These are phyloP conservation scores for Neurospora sp. DNA, from an alignment of 495 filamentous ascomycete genomes.

Conservation along the genomic window DNA sequence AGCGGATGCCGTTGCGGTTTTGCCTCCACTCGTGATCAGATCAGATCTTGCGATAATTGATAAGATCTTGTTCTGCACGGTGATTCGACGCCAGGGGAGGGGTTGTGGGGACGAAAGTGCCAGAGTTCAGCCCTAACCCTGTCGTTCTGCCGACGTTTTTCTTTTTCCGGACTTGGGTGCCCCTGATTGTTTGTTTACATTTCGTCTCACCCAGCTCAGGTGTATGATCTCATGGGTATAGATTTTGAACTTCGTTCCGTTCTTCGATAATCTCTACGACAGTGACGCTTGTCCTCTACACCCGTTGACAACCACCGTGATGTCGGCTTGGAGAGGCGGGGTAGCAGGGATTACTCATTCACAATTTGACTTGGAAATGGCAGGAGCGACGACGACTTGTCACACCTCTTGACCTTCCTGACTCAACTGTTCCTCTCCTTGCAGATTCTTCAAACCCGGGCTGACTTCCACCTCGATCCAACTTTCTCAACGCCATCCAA, in stretches of 20 bases:
- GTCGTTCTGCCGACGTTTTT: neutral
- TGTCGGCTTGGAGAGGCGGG: too few species aligned
- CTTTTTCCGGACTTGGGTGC: neutral
- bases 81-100: neutral
- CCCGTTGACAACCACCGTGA: too few species aligned
- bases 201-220: neutral
- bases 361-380: too few species aligned
- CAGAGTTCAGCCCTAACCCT: neutral
- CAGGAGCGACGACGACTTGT: too few species aligned
- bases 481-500: neutral
- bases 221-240: neutral
- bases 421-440: neutral
- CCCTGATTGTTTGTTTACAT: neutral
- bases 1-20: neutral
- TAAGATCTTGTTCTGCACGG: neutral
- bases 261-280: too few species aligned
- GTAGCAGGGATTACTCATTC: too few species aligned
- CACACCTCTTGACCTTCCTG: neutral
- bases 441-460: too few species aligned
- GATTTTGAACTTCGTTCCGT: neutral
- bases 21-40: neutral
- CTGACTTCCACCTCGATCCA: neutral
- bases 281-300: too few species aligned
- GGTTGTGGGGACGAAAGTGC: neutral
- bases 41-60: neutral